Base-by-base conservation (phyloP, 208 protist species). In the Jaenimonas drosophilae region DNA sequence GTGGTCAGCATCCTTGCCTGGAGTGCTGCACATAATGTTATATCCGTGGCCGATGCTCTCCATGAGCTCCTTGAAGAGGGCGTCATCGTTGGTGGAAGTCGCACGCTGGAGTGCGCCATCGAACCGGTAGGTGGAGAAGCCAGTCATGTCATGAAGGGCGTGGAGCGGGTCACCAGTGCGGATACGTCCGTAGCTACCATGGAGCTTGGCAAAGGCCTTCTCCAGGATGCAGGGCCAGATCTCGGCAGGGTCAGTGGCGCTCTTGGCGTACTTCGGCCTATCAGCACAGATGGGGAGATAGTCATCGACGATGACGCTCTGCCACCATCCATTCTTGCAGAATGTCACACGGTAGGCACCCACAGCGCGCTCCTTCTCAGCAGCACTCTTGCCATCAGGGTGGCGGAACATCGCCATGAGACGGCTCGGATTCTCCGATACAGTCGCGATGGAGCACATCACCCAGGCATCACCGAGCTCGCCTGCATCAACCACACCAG, bases 121-220 rank as follows among this genome's bases (percentile, higher is more conserved):
- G 51, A 91, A 88, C 36, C 77, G 66, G 29, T 44, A 56, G 2
- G 56, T 76, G 4, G 82, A 65, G 56, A 67, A 77, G 37, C 82
- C 82, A 34, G 75, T 82, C 60, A 91, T 61, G 50, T 94, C 87
- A 38, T 80, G 58, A 19, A 94, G 52, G n/a, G 87, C 82, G 37
- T 88, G 76, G 33, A 84, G 68, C 25, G 76, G 72, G 47, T 94
- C 80, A 46, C 86, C 82, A 33, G 66, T 67, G 52, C 50, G 63
- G 56, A 94, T 91, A 36, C 46, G 52, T 6, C 61, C 76, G 61
- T 94, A 94, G 53, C 64, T 77, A 21, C 83, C 83, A 44, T 91
- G 71, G 29, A 92, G 48, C 70, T 95, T 95, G 37, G 84, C 84
- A 64, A 81, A 94, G 36, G 86, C 86, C 57, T 94, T 94, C 59